phyloP scores from a whole-genome alignment of 805 yeast species.

The Ogataea angusta region DNA sequence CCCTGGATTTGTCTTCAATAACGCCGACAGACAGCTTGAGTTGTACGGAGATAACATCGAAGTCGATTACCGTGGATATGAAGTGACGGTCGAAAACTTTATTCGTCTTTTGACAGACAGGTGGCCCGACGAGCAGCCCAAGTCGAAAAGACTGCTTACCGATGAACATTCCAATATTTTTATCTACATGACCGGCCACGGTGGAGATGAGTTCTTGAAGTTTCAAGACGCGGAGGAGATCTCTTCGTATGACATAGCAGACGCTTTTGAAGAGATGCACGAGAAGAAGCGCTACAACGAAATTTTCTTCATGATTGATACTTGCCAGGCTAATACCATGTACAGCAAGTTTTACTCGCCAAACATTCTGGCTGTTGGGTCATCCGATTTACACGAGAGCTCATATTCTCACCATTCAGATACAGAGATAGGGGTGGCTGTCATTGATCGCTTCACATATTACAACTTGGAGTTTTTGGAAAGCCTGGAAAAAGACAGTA shows the following conservation, averaged over 20 bases:
- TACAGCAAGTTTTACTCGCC: conserved; percentile 90
- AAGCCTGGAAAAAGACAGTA: conserved; percentile 67
- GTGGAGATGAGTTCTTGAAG: conserved; percentile 95
- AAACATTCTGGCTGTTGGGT: conserved; percentile 88
- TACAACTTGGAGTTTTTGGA: conserved; percentile 87
- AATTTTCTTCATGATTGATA: conserved; percentile 95
- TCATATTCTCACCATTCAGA: conserved; percentile 96
- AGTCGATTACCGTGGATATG: conserved; percentile 96
- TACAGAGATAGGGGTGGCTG: conserved; percentile 94
- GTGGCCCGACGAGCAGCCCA: conserved; percentile 92
- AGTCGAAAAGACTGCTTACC: conserved; percentile 84
- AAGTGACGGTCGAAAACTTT: conserved; percentile 96
- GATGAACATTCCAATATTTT: conserved; percentile 94
- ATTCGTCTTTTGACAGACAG: conserved; percentile 90
- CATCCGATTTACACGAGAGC: conserved; percentile 81
- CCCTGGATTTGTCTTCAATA: conserved; percentile 94
- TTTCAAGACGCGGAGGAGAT: conserved; percentile 99
- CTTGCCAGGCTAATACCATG: conserved; percentile 99
- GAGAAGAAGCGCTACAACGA: conserved; percentile 94
- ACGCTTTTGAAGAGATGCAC: conserved; percentile 95
- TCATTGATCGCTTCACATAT: conserved; percentile 93
- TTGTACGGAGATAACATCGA: conserved; percentile 92
- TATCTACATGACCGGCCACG: conserved; percentile 96
- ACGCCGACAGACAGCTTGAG: conserved; percentile 87
- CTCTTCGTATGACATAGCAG: conserved; percentile 92